phyloP scores from a whole-genome alignment of 73 alveolate species.

The Paramecium primaurelia region DNA sequence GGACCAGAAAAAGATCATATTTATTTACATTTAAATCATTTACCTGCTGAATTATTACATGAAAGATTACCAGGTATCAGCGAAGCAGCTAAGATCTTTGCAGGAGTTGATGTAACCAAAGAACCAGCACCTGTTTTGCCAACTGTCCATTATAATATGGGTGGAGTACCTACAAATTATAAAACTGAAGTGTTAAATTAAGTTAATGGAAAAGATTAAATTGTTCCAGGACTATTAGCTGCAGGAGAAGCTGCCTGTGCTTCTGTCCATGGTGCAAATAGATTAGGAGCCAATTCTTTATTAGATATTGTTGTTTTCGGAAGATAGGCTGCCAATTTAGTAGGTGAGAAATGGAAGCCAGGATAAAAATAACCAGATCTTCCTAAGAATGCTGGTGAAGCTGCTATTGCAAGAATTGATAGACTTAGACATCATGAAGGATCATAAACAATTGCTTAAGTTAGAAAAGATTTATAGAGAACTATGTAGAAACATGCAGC shows the following conservation, averaged over 20 bases:
- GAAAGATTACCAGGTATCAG: slow-evolving; percentile 96
- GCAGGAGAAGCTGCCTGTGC: slow-evolving; percentile 99
- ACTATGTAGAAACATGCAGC: slow-evolving; percentile 90
- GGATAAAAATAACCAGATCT: slow-evolving; percentile 79
- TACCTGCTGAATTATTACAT: slow-evolving; percentile 77
- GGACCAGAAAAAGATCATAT: slow-evolving; percentile 90
- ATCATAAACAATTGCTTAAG: slow-evolving; percentile 77
- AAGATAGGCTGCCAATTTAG: slow-evolving; percentile 87
- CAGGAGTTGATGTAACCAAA: slow-evolving; percentile 96
- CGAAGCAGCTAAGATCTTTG: slow-evolving; percentile 95
- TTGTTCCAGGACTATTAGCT: slow-evolving; percentile 95
- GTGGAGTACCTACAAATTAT: slow-evolving; percentile 97
- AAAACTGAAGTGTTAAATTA: slow-evolving; percentile 84
- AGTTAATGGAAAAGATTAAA: slow-evolving; percentile 79
- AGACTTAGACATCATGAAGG: slow-evolving; percentile 86
- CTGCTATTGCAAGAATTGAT: slow-evolving; percentile 85
- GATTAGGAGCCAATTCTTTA: slow-evolving; percentile 98
- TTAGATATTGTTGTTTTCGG: slow-evolving; percentile 97
- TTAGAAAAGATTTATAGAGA: slow-evolving; percentile 85
- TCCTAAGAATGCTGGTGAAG: slow-evolving; percentile 91
- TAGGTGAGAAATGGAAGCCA: slow-evolving; percentile 76
- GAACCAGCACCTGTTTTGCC: slow-evolving; percentile 98
- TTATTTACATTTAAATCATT: slow-evolving; percentile 84
- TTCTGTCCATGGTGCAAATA: slow-evolving; percentile 99
- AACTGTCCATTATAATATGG: slow-evolving; percentile 99